Percentiles rank a stretch among this genome's conserved stretches.
These are phyloP conservation scores for Pulveroboletus frians DNA, from an alignment of 768 basidiomycete genomes.

Conservation along the genomic window DNA sequence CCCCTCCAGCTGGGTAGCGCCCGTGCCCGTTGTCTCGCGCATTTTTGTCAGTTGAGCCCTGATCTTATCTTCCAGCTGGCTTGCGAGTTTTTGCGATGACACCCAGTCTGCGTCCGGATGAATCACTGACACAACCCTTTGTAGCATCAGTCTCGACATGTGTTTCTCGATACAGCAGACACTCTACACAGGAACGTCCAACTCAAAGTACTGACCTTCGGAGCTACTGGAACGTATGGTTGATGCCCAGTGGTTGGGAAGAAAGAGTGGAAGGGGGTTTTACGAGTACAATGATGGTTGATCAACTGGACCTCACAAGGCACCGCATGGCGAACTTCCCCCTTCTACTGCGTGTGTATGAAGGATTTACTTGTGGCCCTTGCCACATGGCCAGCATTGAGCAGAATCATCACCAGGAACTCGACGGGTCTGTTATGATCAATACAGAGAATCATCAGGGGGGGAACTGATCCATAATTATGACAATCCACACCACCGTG, in stretches of 20 bases:
- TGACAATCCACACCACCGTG: too few relatives aligned
- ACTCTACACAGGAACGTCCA: slow-evolving; percentile 81
- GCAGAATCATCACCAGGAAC: too few relatives aligned
- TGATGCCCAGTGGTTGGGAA: slow-evolving; percentile 90
- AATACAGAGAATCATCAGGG: too few relatives aligned
- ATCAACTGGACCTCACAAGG: background rate
- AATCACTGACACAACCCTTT: background rate
- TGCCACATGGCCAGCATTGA: too few relatives aligned
- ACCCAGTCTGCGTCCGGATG: too few relatives aligned
- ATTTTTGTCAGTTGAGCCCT: background rate
- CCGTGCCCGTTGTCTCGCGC: too few relatives aligned
- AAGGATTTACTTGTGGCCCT: too few relatives aligned
- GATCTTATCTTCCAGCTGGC: slow-evolving; percentile 21
- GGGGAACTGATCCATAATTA: too few relatives aligned
- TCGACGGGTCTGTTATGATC: too few relatives aligned
- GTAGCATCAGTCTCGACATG: slow-evolving; percentile 94
- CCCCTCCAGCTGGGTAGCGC: slow-evolving; percentile 87
- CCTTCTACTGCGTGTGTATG: background rate
- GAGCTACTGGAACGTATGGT: slow-evolving; percentile 93
- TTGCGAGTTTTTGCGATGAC: slow-evolving; percentile 21
- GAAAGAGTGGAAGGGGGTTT: slow-evolving; percentile 91
- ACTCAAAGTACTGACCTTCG: slow-evolving; percentile 92
- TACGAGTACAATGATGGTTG: slow-evolving; percentile 65
- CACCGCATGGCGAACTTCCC: background rate
- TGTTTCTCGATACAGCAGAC: slow-evolving; percentile 92